phyloP scores from a whole-genome alignment of 352 stramenopile species.

The Phytophthora boehmeriae region DNA sequence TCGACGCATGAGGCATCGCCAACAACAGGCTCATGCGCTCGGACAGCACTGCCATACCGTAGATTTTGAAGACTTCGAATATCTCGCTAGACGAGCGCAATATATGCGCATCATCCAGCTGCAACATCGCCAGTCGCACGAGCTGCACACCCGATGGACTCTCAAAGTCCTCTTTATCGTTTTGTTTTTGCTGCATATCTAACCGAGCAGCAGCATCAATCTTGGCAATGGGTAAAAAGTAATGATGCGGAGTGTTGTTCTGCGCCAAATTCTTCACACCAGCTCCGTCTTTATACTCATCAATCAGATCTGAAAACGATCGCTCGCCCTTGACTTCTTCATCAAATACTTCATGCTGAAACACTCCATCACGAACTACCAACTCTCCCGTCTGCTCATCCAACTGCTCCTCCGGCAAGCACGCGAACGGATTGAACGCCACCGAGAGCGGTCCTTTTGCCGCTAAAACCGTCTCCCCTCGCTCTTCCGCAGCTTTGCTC shows the following conservation, averaged over 20 bases:
- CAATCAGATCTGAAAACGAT: conserved; percentile 41
- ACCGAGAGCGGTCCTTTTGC: conserved; percentile 47
- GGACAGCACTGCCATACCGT: conserved; percentile 77
- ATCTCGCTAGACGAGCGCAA: conserved; percentile 62
- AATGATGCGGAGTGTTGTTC: conserved; percentile 29
- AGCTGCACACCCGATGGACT: not conserved
- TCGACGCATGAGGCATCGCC: conserved; percentile 38
- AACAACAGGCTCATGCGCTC: conserved; percentile 68
- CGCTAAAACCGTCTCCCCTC: conserved; percentile 21
- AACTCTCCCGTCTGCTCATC: conserved; percentile 65
- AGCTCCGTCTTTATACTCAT: conserved; percentile 38
- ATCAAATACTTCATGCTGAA: conserved; percentile 28
- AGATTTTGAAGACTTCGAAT: conserved; percentile 86
- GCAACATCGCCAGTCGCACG: conserved; percentile 34
- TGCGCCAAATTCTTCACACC: not conserved
- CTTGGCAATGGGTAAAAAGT: conserved; percentile 22
- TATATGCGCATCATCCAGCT: conserved; percentile 48
- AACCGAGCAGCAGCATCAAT: not conserved
- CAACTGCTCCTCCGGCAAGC: conserved; percentile 61
- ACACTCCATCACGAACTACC: conserved; percentile 44
- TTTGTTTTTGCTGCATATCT: conserved; percentile 1
- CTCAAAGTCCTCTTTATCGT: not conserved
- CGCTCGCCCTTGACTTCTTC: conserved; percentile 25
- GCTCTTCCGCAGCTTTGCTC: conserved; percentile 21
- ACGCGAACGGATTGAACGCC: conserved; percentile 67